A percentile compares a stretch with the other conserved stretches of the same genome.
These are phyloP conservation scores for Cucurbita pepo DNA, from an alignment of 306 rosid genomes.

Conservation along the genomic window DNA sequence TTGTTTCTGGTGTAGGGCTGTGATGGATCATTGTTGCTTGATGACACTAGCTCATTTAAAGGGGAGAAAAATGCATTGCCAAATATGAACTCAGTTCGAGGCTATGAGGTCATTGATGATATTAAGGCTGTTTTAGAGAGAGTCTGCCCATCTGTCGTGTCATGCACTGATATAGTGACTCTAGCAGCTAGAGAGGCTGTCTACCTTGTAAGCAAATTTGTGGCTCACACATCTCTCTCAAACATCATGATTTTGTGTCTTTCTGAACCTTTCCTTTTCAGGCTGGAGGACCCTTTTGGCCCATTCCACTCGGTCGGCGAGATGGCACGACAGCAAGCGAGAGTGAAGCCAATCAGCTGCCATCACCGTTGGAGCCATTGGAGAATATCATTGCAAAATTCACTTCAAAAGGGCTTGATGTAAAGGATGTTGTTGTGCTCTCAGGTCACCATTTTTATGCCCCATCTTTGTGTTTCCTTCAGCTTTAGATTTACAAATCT, in stretches of 20 bases:
- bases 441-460: slow-evolving; percentile 38
- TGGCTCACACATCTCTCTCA: not conserved
- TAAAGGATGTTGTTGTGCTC: slow-evolving; percentile 64
- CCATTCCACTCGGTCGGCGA: slow-evolving; percentile 56
- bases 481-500: not conserved
- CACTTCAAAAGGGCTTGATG: slow-evolving; percentile 44
- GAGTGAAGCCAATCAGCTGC: slow-evolving; percentile 41
- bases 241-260: not conserved
- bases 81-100: slow-evolving; percentile 54
- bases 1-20: slow-evolving; percentile 40
- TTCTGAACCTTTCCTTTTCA: slow-evolving; percentile 5
- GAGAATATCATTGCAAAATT: slow-evolving; percentile 52
- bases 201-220: slow-evolving; percentile 37
- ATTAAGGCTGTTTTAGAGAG: slow-evolving; percentile 57
- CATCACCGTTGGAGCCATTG: slow-evolving; percentile 68
- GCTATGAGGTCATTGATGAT: slow-evolving; percentile 64
- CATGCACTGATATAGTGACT: slow-evolving; percentile 71
- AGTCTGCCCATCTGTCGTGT: slow-evolving; percentile 71
- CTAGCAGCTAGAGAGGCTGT: slow-evolving; percentile 77
- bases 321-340: slow-evolving; percentile 59
- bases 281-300: slow-evolving; percentile 71
- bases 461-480: not conserved
- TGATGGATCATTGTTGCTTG: slow-evolving; percentile 68
- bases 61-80: slow-evolving; percentile 73
- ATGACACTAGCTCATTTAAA: slow-evolving; percentile 46